phyloP scores from a whole-genome alignment of 805 yeast genomes.

The Yarrowia porcina region DNA sequence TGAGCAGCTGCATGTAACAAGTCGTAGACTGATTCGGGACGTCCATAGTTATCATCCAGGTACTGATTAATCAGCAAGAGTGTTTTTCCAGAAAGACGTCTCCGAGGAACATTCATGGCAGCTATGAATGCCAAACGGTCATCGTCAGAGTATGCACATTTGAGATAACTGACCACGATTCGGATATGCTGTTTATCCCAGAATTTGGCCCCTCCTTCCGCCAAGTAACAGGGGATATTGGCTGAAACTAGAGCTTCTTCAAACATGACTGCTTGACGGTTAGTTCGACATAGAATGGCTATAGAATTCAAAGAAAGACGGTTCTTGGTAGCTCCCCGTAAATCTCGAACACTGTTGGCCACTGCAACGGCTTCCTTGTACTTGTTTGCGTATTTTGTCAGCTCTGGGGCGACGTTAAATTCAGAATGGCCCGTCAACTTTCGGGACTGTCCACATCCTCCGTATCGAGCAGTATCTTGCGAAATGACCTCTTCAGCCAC shows the following conservation, averaged over 20 bases:
- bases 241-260: slow-evolving; percentile 54
- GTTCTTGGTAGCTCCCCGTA: slow-evolving; percentile 46
- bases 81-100: slow-evolving; percentile 47
- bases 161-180: slow-evolving; percentile 58
- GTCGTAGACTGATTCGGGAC: neutral
- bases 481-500: slow-evolving; percentile 64
- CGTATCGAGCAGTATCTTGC: slow-evolving; percentile 45
- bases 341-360: slow-evolving; percentile 52
- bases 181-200: slow-evolving; percentile 75
- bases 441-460: slow-evolving; percentile 17
- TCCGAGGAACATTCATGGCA: slow-evolving; percentile 56
- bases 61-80: neutral
- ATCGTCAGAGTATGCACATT: slow-evolving; percentile 54
- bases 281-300: slow-evolving; percentile 67
- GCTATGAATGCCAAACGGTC: slow-evolving; percentile 62
- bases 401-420: slow-evolving; percentile 39
- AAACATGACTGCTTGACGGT: slow-evolving; percentile 56
- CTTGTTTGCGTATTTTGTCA: slow-evolving; percentile 39
- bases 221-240: slow-evolving; percentile 61
- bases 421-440: slow-evolving; percentile 10
- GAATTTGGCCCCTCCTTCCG: slow-evolving; percentile 68
- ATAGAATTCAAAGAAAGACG: slow-evolving; percentile 56
- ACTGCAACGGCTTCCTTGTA: slow-evolving; percentile 59
- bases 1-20: neutral
- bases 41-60: neutral